Percentiles rank a stretch among this genome's conserved stretches.
These are phyloP conservation scores for Aspergillus luchuensis DNA, from an alignment of 2,329 filamentous ascomycete species.

Conservation along the genomic window DNA sequence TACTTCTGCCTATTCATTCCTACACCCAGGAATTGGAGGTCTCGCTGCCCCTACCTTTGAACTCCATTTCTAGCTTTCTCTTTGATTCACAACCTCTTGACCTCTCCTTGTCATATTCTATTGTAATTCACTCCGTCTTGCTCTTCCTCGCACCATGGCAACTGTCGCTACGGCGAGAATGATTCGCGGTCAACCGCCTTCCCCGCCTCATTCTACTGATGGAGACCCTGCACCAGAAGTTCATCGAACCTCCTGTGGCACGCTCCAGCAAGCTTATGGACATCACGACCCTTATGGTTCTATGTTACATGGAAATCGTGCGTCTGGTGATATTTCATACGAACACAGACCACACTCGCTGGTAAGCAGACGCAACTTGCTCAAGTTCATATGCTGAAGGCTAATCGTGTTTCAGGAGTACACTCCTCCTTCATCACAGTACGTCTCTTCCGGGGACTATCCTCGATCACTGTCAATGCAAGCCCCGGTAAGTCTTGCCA, in stretches of 20 bases:
- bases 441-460: conserved; percentile 20
- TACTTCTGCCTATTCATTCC: not conserved
- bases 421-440: conserved; percentile 16
- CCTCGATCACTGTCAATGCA: conserved; percentile 19
- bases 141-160: conserved; percentile 10
- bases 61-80: not conserved
- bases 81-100: not conserved
- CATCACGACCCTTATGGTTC: conserved; percentile 10
- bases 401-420: conserved; percentile 7
- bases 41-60: not conserved
- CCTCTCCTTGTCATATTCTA: not conserved
- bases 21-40: not conserved
- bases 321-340: conserved; percentile 11
- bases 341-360: conserved; percentile 17
- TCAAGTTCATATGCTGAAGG: not conserved
- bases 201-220: conserved; percentile 34
- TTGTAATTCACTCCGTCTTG: not conserved
- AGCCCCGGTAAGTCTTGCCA: conserved; percentile 25
- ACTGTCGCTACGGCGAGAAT: conserved; percentile 13
- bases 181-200: conserved; percentile 28
- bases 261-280: conserved; percentile 19
- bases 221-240: conserved; percentile 24
- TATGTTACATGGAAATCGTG: conserved; percentile 3
- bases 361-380: conserved; percentile 21
- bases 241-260: conserved; percentile 16